Base-by-base conservation (phyloP, 768 basidiomycete species). In the Lactifluus piperatus region DNA sequence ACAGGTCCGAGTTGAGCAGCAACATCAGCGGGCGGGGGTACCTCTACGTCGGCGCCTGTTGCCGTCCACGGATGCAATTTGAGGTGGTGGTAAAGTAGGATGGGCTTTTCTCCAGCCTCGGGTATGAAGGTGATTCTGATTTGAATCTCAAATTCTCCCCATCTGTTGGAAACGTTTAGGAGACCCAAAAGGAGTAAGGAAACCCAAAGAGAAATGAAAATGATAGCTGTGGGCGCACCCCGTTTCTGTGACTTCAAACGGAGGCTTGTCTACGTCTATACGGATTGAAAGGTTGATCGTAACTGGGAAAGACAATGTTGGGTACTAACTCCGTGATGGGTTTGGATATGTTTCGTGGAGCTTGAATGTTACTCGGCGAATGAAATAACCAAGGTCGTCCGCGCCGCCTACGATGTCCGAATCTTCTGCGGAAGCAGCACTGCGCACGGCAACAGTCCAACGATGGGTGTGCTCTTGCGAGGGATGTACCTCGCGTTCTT, bases 101-200 rank as follows among this genome's bases (percentile, higher is more conserved):
- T 76, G 18, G 91, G 81, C 69, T 98, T 98, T 71, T 98, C 97
- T 50, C 84, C 87, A 4, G 93, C 84, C 72, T 99, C 97, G 53
- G 81, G 72, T 32, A 93, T 78, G 73, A 98, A 97, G 50, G 85
- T 87, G 54, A 99, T 85, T 52, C 89, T 83, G 63, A 99, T 94
- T 67, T 87, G 83, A 63, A 98, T 88, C 68, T 97, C 93, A 73
- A 99, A 99, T 75, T 99, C 97, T 65, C 97, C 97, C 97, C 97
- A 99, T 49, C 89, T 91, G 56, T 36, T 8, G 36, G 51, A 8
- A 22, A 39, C 20, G 32, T 22, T 41, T 32, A 44, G 16, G 0
- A n/a, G 26, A 7, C 27, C 18, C 30, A 8, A 30, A 30, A 8
- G 34, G 36, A 20, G 14, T 36, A 56, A 20, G 41, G 24, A 13